Evolutionary conservation across 2,329 filamentous ascomycete species (phyloP), one percentile per base, ranked within the genome.

Genomic region (Sclerotinia glacialis): DNA sequence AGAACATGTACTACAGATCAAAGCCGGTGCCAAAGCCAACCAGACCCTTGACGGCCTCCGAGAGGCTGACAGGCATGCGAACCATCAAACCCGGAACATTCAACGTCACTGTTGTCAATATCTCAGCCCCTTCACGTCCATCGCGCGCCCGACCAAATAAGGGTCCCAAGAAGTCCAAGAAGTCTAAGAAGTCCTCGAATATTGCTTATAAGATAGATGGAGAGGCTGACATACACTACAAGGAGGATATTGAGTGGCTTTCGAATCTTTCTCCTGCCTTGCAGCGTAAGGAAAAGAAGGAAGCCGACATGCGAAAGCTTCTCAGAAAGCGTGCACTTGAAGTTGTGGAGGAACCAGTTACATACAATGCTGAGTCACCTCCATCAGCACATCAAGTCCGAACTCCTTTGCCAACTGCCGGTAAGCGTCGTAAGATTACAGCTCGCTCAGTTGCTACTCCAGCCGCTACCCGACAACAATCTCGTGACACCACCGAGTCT

Each of bases 251-350:
- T n/a, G 31, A 60, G 14, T 60, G 14, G 31, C 26, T 49, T 6
- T 14, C 23, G 28, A 49, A 12, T 0, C n/a, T 60, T n/a, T 28
- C 58, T 7, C 2, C 23, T 2, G 21, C n/a, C 7, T 8, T 18
- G 4, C 58, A 60, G 31, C 44, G 58, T 6, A 60, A 60, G 31
- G 58, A 49, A 28, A 49, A 9, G 16, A 60, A 60, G 12, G 58
- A 49, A 12, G 58, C 58, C 2, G 28, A 14, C 16, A 23, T 18
- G n/a, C 44, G 58, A 18, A 23, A 34, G 7, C 31, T 60, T 0
- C 3, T 49, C 12, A 49, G 58, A 14, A 60, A 49, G 14, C 44
- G 21, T 2, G 37, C 8, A 26, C 58, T 60, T 5, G 58, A 60
- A 31, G 14, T 18, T 7, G 26, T 49, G 44, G 58, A 60, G 8